Percentiles rank a stretch among this genome's conserved stretches.
Evolutionary conservation across 208 protist species (phyloP).

Genomic region (Leishmania tropica): DNA sequence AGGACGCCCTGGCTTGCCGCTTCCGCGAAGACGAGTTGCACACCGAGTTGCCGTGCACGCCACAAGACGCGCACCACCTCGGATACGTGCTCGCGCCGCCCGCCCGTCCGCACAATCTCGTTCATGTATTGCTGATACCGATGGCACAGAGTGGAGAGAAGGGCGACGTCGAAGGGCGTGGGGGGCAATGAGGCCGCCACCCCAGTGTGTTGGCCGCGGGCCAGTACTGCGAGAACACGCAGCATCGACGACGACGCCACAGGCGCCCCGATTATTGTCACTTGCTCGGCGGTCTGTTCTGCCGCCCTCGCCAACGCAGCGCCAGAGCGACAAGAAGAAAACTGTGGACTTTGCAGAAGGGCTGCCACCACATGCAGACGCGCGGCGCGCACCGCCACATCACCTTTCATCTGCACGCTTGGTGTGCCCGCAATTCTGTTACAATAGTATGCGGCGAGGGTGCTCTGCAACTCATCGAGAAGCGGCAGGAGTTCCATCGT

Average conservation of each 20-base stretch:
- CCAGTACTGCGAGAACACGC: conserved; percentile 6
- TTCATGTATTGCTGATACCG: conserved; percentile 14
- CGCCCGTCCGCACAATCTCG: background rate
- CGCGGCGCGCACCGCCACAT: conserved; percentile 7
- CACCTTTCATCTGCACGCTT: background rate
- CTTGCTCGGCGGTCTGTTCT: background rate
- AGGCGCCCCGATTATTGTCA: background rate
- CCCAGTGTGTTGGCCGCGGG: background rate
- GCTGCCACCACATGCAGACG: conserved; percentile 5
- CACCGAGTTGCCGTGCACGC: conserved; percentile 11
- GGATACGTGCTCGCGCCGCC: background rate
- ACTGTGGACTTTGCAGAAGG: background rate
- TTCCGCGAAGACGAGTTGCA: conserved; percentile 4
- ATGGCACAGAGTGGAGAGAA: conserved; percentile 10
- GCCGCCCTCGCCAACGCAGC: conserved; percentile 1
- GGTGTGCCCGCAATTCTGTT: background rate
- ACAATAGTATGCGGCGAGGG: background rate
- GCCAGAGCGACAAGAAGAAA: background rate
- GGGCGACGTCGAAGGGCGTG: background rate
- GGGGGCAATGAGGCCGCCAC: background rate
- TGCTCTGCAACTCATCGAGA: background rate
- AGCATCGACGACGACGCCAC: conserved; percentile 4
- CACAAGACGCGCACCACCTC: conserved; percentile 14
- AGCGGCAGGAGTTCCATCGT: background rate
- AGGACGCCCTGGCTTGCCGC: background rate